phyloP scores from a whole-genome alignment of 163 green algal genomes.

The Scenedesmus sp. region DNA sequence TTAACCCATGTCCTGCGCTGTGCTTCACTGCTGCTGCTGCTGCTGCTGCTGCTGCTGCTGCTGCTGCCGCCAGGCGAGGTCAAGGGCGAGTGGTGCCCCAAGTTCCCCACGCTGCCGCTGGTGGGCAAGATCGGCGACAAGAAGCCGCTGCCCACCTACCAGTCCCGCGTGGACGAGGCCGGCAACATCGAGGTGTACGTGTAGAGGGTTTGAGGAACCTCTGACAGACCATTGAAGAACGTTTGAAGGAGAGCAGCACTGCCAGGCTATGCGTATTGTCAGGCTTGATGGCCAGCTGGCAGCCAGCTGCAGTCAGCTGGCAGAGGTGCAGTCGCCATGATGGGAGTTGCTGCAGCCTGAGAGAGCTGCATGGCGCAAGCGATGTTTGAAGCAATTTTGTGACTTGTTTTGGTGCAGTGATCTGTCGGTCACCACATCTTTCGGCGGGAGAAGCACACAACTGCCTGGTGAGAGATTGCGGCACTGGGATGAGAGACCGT shows the following conservation, averaged over 20 bases:
- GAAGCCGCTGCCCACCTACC: conserved; percentile 83
- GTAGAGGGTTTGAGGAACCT: conserved; percentile 28
- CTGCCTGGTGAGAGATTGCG: neutral
- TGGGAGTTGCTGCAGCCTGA: neutral
- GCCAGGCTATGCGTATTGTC: neutral
- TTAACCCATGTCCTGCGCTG: neutral
- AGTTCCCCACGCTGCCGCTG: conserved; percentile 82
- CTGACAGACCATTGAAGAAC: neutral
- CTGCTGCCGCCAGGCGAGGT: conserved; percentile 64
- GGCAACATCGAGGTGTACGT: conserved; percentile 78
- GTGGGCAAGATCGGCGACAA: conserved; percentile 77
- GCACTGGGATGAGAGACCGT: neutral
- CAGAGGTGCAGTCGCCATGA: no score
- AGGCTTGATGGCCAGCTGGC: neutral
- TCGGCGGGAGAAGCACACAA: neutral
- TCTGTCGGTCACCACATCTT: neutral
- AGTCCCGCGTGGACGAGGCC: conserved; percentile 66
- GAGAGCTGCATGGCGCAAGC: neutral
- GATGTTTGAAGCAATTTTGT: neutral
- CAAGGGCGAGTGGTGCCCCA: conserved; percentile 77
- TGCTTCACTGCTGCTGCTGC: neutral
- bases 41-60: neutral
- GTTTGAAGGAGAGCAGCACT: neutral
- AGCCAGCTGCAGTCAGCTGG: conserved; percentile 3
- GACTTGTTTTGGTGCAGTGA: neutral